Evolutionary conservation across 2,329 filamentous ascomycete genomes (phyloP), one percentile per base, ranked within the genome.

Genomic region (Alternaria burnsii): DNA sequence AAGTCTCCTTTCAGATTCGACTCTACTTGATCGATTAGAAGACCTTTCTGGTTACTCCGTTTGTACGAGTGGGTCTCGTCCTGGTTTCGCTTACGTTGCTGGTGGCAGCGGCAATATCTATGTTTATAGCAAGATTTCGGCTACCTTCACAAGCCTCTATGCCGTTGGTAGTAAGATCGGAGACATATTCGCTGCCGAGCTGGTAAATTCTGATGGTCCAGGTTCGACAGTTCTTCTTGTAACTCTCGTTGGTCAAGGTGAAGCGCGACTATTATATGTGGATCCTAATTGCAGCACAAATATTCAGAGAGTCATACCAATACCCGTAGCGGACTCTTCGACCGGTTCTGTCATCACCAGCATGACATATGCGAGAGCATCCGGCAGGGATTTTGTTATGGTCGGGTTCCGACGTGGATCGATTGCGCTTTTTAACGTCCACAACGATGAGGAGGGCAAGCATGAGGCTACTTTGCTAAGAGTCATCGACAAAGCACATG

Each of bases 331-430:
- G 8, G 67, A 58, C 48, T 61, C 71, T 32, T 81, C 83, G 5
- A 66, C 79, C 3, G 80, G 78, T 5, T 86, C 87, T 54, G 72
- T 82, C 2, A 80, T 88, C 14, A 86, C 86, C 18, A 85, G 83
- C 63, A 84, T 84, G 55, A 73, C 74, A 18, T 70, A 80, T 38
- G 61, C 82, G 1, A 12, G 52, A 11, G 47, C 46, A 5, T 18
- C 46, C 2, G 42, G 51, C 2, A 59, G 58, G 4, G 54, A 76
- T 10, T 77, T 76, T 55, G 68, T 85, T n/a, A 65, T 85, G 1
- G 60, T 89, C 9, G 88, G 88, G 1, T 87, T 86, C 38, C 82
- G 87, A 62, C 79, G 78, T 52, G 88, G 88, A 3, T 79, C 80
- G 2, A 71, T 90, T 51, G 83, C 82, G 4, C 52, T 86, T 1